Conservation (phyloP, 495 filamentous ascomycete species). For the Annulohypoxylon maeteangense region DNA sequence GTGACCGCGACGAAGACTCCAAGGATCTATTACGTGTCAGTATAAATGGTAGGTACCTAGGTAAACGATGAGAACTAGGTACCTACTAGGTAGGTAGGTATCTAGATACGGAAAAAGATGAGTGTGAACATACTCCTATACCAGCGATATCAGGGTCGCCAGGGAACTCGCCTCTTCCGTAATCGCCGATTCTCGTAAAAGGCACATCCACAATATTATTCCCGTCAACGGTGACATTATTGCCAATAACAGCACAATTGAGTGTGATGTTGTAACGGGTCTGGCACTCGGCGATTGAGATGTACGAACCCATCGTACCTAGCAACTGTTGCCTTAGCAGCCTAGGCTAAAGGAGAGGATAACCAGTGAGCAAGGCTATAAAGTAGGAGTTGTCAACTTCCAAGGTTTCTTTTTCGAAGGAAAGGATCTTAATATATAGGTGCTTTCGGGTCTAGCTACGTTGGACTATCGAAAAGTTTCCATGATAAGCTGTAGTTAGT, state of each 20-base stretch:
- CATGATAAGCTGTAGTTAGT: background rate
- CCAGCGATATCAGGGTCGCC: slow-evolving; percentile 37
- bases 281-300: slow-evolving; percentile 42
- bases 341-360: background rate
- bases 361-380: background rate
- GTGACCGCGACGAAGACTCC: slow-evolving; percentile 47
- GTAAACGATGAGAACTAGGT: background rate
- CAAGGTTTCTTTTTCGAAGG: too few relatives aligned
- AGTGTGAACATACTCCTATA: slow-evolving; percentile 24
- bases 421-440: background rate
- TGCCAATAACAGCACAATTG: slow-evolving; percentile 28
- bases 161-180: slow-evolving; percentile 19
- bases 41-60: background rate
- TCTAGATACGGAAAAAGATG: background rate
- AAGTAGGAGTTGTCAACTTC: background rate
- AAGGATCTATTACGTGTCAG: slow-evolving; percentile 41
- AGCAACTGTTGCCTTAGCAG: background rate
- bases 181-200: slow-evolving; percentile 26
- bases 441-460: background rate
- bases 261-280: slow-evolving; percentile 36
- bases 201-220: background rate
- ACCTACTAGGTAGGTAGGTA: background rate
- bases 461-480: background rate
- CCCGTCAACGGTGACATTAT: background rate
- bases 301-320: slow-evolving; percentile 44